Base-by-base conservation (phyloP, 495 filamentous ascomycete genomes). In the Talaromyces stipitatus region DNA sequence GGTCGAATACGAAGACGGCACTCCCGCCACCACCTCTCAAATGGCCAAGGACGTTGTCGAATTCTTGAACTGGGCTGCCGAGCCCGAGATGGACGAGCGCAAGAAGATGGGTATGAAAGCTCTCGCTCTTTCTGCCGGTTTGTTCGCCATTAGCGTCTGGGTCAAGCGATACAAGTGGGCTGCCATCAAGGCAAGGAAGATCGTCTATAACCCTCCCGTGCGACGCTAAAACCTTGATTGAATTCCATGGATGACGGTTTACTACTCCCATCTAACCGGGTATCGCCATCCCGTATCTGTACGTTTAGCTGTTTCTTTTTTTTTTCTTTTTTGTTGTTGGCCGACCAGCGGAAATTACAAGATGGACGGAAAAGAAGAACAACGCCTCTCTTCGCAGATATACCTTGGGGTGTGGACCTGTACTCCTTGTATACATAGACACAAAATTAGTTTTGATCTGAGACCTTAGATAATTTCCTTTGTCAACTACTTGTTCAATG, bases 91-190 rank as follows among this genome's bases (percentile, higher is more conserved):
- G 91, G 95, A 99, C 64, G 81, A 94, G 65, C 84, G 95, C 67
- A 99, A 99, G 85, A 92, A 90, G 81, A 99, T 99, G 95, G 95
- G 95, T 68, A 81, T 92, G 83, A 96, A 97, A 84, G 87, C 91
- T 32, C 62, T 99, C 60, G 81, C 85, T 45, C 79, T 96, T 54
- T 84, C 86, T 12, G 77, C 85, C 48, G 85, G 87, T 60, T 78
- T 99, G 52, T 85, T 88, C 59, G 92, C 89, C 38, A 61, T 97
- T 61, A 92, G 87, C 72, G 84, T 99, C 61, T 99, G 92, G 92
- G 86, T 99, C 61, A 99, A 99, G 90, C 85, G 83, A 74, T 97
- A 99, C 84, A 97, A 97, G 82, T 99, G 94, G 94, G 74, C 89
- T 32, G 85, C 88, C 56, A 75, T 99, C 75, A 99, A 99, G 86